phyloP scores from a whole-genome alignment of 2,329 filamentous ascomycete genomes.

The Calonectria honghensis region DNA sequence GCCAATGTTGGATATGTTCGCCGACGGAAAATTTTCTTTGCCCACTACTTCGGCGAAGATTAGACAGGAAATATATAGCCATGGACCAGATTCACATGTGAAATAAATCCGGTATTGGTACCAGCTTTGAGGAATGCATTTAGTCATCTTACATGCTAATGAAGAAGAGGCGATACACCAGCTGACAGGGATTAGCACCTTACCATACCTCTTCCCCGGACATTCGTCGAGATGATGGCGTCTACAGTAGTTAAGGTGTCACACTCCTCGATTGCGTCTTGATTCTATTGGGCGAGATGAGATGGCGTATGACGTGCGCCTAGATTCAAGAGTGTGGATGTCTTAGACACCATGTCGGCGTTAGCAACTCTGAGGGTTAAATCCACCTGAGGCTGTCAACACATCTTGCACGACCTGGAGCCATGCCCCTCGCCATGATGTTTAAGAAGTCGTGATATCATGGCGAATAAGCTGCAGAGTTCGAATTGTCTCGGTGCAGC shows the following conservation, averaged over 20 bases:
- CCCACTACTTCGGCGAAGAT: neutral
- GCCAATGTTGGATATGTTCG: neutral
- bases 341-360: neutral
- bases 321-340: neutral
- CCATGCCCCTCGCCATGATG: neutral
- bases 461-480: too few species aligned
- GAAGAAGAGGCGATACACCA: neutral
- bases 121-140: neutral
- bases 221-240: neutral
- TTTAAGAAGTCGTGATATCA: neutral
- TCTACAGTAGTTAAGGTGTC: too few species aligned
- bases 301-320: neutral
- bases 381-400: neutral
- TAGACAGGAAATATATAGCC: neutral
- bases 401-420: neutral
- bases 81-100: neutral
- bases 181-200: neutral
- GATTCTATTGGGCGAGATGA: neutral
- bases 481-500: neutral
- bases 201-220: too few species aligned
- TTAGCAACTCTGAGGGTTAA: neutral
- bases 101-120: neutral
- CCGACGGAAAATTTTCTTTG: neutral
- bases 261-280: neutral
- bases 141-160: neutral